Base-by-base conservation (phyloP, 352 stramenopile genomes). In the Albugo candida region DNA sequence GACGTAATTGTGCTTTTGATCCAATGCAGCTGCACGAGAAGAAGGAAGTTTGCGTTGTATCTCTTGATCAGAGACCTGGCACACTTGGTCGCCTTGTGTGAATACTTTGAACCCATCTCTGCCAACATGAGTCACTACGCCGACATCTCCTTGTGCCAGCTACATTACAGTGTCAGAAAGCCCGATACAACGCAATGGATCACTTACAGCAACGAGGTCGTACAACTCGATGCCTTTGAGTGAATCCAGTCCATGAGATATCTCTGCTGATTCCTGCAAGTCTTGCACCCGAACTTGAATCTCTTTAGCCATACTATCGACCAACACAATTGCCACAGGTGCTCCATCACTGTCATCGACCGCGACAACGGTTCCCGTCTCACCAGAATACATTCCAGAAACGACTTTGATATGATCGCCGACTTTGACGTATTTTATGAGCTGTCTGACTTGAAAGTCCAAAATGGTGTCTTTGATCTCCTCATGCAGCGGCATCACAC, bases 391-490 rank as follows among this genome's bases (percentile, higher is more conserved):
- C 36, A 78, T 72, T 4, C 81, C 81, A 21, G 77, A 92, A 2
- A 94, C 69, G 17, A 94, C 81, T 61, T 94, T 94, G 55, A 94
- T 91, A 51, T 93, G 80, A 52, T 92, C 81, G 37, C 81, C 81
- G n/a, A 92, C 76, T 49, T 92, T 92, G 50, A 92, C 79, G 47
- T 86, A 88, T 53, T 92, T 92, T 69, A 92, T 87, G 44, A 92
- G 50, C 50, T 92, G 79, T 51, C 84, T 87, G 38, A 91, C 54
- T 57, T 88, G 75, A 55, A 92, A 92, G 49, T 92, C 79, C 35
- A 92, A 55, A 39, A 91, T 89, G 19, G 79, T 92, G 47, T 92
- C 79, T 53, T 91, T 92, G 54, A 92, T 92, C 51, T 92, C 79
- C 65, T 92, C 79, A 49, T 92, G 79, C 24, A 92, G 61, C 12